phyloP scores from a whole-genome alignment of 192 early-diverging fungal genomes.

The Coemansia sp. region DNA sequence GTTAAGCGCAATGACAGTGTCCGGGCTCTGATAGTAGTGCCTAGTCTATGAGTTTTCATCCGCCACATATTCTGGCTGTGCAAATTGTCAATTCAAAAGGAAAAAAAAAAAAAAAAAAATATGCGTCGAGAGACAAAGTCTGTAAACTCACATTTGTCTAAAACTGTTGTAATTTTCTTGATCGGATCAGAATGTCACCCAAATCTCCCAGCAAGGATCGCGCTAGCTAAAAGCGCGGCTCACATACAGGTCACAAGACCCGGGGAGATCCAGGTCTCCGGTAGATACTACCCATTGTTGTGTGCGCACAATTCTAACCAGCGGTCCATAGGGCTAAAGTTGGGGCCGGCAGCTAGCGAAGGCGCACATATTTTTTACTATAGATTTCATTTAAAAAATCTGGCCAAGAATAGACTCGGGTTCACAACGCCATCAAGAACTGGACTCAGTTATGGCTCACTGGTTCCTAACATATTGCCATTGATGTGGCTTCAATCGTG shows the following conservation, averaged over 20 bases:
- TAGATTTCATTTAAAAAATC: background rate
- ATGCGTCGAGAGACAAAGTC: background rate
- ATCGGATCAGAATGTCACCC: background rate
- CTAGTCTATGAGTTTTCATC: background rate
- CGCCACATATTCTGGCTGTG: constrained; percentile 3
- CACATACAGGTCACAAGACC: constrained; percentile 19
- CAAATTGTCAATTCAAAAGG: background rate
- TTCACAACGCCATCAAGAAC: constrained; percentile 7
- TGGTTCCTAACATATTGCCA: background rate
- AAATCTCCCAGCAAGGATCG: constrained; percentile 13
- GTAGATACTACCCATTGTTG: constrained; percentile 12
- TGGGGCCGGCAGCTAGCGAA: constrained; percentile 16
- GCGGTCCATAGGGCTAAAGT: background rate
- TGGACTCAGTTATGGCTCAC: background rate
- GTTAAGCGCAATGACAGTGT: background rate
- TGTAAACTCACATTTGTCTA: background rate
- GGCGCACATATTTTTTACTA: constrained; percentile 22
- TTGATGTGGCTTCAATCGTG: background rate
- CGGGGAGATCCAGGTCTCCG: constrained; percentile 19
- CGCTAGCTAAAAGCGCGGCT: constrained; percentile 1
- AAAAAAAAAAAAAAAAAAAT: background rate
- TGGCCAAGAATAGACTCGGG: background rate
- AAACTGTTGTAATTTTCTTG: background rate
- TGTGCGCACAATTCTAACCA: constrained; percentile 27
- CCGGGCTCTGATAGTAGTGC: background rate